Evolutionary conservation across 1,284 basidiomycete species (phyloP), one percentile per base, ranked within the genome.

Genomic region (Rhodotorula sp.): DNA sequence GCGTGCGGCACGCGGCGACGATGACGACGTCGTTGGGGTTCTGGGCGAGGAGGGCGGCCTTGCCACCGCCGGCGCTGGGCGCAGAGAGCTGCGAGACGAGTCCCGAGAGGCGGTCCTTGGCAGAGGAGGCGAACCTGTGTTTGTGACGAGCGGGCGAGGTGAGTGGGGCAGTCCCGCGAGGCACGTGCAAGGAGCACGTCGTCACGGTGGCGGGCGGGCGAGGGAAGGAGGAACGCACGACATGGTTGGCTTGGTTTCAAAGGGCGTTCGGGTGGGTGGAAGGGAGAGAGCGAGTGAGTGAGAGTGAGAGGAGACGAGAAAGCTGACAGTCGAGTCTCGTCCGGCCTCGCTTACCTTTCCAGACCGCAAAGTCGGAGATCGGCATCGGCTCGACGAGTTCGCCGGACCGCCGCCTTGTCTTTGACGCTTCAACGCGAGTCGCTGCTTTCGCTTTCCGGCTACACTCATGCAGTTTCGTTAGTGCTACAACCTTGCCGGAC

Each of bases 21-120:
- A 98, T 91, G 78, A 98, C 95, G 60, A 98, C 90, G 82, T 95
- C 93, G 81, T 93, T 86, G 61, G 87, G 85, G 69, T 85, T 84
- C 81, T 88, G 86, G 74, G 83, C 81, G 55, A 88, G 83, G 26
- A 88, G 76, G 65, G 83, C 84, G 26, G 82, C 74, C 78, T 86
- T 86, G 63, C 84, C 85, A 45, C 69, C 67, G 1, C 68, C 49
- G 28, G 59, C 59, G 54, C 18, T 55, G 54, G 54, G n/a, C 19
- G 31, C 10, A 21, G 19, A 18, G 64, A 76, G 63, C 55, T 74
- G 75, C 6, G 68, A 69, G 48, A 72, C 65, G 61, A 76, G 66
- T 16, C 65, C 67, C 14, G 67, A 64, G 50, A 76, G 64, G 57
- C 72, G 70, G 45, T 70, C 66, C 48, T 63, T 68, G 49, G 60